These are phyloP conservation scores for Tetrapisispora namnaoensis DNA, from an alignment of 805 yeast genomes.

Conservation along the genomic window DNA sequence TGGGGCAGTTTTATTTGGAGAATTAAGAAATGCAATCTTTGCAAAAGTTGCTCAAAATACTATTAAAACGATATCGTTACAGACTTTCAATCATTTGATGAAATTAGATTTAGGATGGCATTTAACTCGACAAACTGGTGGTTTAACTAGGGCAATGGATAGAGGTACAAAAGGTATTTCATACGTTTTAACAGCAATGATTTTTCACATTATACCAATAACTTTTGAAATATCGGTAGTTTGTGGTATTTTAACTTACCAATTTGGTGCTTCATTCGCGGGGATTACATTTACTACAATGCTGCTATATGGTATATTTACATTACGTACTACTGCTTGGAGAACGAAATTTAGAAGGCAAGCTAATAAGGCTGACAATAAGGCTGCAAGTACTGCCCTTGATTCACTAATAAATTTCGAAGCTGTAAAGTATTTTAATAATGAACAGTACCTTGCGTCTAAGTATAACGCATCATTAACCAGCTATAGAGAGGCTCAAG, in stretches of 20 bases:
- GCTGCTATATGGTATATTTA: slow-evolving; percentile 79
- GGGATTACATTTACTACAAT: slow-evolving; percentile 81
- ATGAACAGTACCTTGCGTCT: slow-evolving; percentile 68
- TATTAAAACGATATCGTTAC: slow-evolving; percentile 77
- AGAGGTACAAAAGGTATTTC: slow-evolving; percentile 97
- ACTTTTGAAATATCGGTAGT: slow-evolving; percentile 87
- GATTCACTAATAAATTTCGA: slow-evolving; percentile 92
- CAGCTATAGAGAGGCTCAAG: slow-evolving; percentile 57
- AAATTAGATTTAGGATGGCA: slow-evolving; percentile 85
- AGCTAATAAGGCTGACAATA: slow-evolving; percentile 88
- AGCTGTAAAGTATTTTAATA: slow-evolving; percentile 89
- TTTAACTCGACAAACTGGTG: slow-evolving; percentile 87
- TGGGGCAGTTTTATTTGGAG: slow-evolving; percentile 92
- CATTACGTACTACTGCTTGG: slow-evolving; percentile 93
- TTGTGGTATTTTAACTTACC: slow-evolving; percentile 86
- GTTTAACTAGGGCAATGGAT: slow-evolving; percentile 90
- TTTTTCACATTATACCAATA: slow-evolving; percentile 92
- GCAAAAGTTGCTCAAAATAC: slow-evolving; percentile 94
- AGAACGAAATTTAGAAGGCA: slow-evolving; percentile 82
- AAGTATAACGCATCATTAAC: slow-evolving; percentile 70
- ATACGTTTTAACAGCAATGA: slow-evolving; percentile 88
- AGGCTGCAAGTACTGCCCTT: slow-evolving; percentile 89
- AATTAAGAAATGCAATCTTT: slow-evolving; percentile 87
- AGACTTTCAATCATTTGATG: slow-evolving; percentile 76
- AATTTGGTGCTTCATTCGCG: slow-evolving; percentile 83